Evolutionary conservation across 148 eudicot genomes (phyloP).

Genomic region (Persicaria maculosa): DNA sequence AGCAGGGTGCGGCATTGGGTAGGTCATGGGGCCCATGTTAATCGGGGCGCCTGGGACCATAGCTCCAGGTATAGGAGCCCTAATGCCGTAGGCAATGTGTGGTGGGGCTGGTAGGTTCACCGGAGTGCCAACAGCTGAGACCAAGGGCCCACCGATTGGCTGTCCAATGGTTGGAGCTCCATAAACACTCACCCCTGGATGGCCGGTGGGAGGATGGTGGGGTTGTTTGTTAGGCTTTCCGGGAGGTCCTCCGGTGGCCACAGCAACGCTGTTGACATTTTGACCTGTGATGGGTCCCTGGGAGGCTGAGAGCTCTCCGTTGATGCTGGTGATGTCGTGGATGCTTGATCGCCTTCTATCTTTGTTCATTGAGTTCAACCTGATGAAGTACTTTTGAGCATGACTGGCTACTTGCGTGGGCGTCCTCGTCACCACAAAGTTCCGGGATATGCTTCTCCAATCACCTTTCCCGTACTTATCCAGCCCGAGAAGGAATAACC

Average conservation of each 20-base stretch:
- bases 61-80: slow-evolving; percentile 8
- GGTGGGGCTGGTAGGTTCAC: slow-evolving; percentile 13
- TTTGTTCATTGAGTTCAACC: slow-evolving; percentile 15
- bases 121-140: slow-evolving; percentile 12
- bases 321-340: slow-evolving; percentile 16
- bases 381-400: slow-evolving; percentile 13
- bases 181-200: neutral
- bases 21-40: slow-evolving; percentile 11
- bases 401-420: slow-evolving; percentile 13
- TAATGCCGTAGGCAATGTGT: slow-evolving; percentile 5
- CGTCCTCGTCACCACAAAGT: slow-evolving; percentile 11
- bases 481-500: slow-evolving; percentile 13
- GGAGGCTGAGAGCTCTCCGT: neutral
- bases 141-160: slow-evolving; percentile 13
- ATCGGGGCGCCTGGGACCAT: slow-evolving; percentile 13
- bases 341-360: slow-evolving; percentile 13
- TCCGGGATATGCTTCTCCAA: slow-evolving; percentile 15
- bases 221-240: slow-evolving; percentile 11
- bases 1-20: slow-evolving; percentile 11
- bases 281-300: slow-evolving; percentile 14
- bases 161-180: slow-evolving; percentile 12
- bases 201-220: neutral
- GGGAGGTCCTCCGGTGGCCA: slow-evolving; percentile 5
- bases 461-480: slow-evolving; percentile 16
- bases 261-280: neutral